Percentiles rank a stretch among this genome's conserved stretches.
phyloP scores from a whole-genome alignment of 108 stramenopile genomes.

The Mediolabrus comicus region DNA sequence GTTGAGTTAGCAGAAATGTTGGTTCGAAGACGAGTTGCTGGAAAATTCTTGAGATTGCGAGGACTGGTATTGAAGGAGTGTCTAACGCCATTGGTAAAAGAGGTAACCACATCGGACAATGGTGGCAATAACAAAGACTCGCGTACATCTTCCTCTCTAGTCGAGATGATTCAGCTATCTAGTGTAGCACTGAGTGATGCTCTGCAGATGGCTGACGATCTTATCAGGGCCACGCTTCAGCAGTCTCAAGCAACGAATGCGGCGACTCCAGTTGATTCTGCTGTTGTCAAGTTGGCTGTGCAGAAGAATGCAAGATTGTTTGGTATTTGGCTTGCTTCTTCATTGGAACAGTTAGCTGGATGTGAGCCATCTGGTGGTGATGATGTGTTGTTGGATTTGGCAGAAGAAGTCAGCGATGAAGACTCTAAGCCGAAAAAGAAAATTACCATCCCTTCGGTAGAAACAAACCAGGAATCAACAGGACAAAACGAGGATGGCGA shows the following conservation, averaged over 20 bases:
- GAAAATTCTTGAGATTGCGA: constrained; percentile 63
- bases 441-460: constrained; percentile 7
- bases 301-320: constrained; percentile 62
- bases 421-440: not conserved
- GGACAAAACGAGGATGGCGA: constrained; percentile 17
- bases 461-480: constrained; percentile 5
- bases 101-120: constrained; percentile 27
- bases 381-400: constrained; percentile 33
- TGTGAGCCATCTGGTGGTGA: constrained; percentile 53
- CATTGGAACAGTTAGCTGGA: constrained; percentile 71
- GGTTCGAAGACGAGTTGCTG: constrained; percentile 67
- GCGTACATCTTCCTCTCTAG: constrained; percentile 18
- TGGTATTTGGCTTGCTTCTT: constrained; percentile 71
- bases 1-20: constrained; percentile 68
- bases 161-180: constrained; percentile 62
- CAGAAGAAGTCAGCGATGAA: constrained; percentile 8
- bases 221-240: constrained; percentile 62
- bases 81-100: constrained; percentile 60
- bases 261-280: constrained; percentile 47
- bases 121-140: constrained; percentile 12
- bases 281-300: constrained; percentile 71
- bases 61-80: constrained; percentile 63
- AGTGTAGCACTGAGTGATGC: constrained; percentile 77
- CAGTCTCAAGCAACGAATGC: constrained; percentile 16
- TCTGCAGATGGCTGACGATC: constrained; percentile 81